Conservation (phyloP, 78 protist species). For the Chrysochromulina tobinii region DNA sequence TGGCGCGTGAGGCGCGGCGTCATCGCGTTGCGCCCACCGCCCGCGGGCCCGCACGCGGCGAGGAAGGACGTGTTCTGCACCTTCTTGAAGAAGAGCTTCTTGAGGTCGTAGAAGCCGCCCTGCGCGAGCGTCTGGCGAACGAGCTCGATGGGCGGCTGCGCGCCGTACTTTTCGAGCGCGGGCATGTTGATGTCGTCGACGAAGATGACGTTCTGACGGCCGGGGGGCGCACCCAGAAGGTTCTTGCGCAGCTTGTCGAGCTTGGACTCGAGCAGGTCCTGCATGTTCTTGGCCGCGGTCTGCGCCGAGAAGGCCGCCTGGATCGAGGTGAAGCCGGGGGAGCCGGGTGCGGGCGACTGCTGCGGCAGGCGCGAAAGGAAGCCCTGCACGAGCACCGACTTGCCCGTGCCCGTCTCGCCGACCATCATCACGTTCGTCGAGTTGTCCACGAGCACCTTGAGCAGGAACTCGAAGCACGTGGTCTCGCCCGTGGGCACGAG, state of each 20-base stretch:
- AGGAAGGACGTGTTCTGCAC: slow-evolving; percentile 49
- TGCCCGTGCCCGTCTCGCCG: slow-evolving; percentile 86
- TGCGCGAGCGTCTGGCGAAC: slow-evolving; percentile 74
- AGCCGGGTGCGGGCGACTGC: neutral
- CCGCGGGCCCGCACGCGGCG: slow-evolving; percentile 82
- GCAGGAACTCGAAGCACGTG: slow-evolving; percentile 11
- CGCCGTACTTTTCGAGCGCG: slow-evolving; percentile 62
- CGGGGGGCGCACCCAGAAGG: slow-evolving; percentile 70
- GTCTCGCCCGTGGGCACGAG: slow-evolving; percentile 71
- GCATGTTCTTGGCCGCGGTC: slow-evolving; percentile 55
- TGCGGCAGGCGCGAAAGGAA: neutral
- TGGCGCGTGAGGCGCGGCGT: slow-evolving; percentile 68
- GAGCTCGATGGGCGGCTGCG: slow-evolving; percentile 90
- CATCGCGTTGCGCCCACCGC: slow-evolving; percentile 78
- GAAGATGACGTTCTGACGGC: slow-evolving; percentile 60
- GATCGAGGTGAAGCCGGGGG: neutral
- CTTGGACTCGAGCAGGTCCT: slow-evolving; percentile 58
- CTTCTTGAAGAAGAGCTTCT: slow-evolving; percentile 67
- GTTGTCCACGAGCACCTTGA: slow-evolving; percentile 23
- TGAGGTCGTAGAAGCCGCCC: slow-evolving; percentile 78
- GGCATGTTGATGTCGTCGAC: slow-evolving; percentile 89
- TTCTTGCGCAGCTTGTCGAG: slow-evolving; percentile 59
- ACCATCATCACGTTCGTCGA: slow-evolving; percentile 42
- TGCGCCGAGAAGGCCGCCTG: slow-evolving; percentile 66
- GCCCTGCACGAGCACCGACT: slow-evolving; percentile 61